Evolutionary conservation across 352 stramenopile species (phyloP).

Genomic region (Globisporangium acanthophoron): DNA sequence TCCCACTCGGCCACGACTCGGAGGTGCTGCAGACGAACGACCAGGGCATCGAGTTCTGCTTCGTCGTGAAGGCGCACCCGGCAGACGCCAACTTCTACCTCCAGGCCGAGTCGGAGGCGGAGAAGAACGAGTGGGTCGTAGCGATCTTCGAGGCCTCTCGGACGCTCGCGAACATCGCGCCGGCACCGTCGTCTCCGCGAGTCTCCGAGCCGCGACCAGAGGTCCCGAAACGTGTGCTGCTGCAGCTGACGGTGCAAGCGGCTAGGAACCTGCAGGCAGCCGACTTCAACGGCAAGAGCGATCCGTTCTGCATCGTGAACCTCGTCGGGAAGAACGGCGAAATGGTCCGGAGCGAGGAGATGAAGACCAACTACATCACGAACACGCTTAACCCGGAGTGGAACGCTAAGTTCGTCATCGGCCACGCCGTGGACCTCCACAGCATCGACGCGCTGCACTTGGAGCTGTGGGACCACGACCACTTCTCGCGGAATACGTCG

Average conservation of each 20-base stretch:
- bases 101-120: constrained; percentile 51
- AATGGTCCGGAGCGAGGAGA: constrained; percentile 47
- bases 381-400: constrained; percentile 49
- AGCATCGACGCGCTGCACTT: constrained; percentile 51
- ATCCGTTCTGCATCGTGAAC: constrained; percentile 65
- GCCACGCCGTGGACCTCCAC: constrained; percentile 43
- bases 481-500: constrained; percentile 37
- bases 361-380: constrained; percentile 44
- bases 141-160: constrained; percentile 57
- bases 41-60: constrained; percentile 52
- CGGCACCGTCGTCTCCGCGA: constrained; percentile 3
- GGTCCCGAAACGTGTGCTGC: constrained; percentile 26
- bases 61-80: constrained; percentile 46
- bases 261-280: constrained; percentile 43
- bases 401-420: constrained; percentile 45
- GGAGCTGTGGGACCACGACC: constrained; percentile 60
- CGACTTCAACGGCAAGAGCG: constrained; percentile 62
- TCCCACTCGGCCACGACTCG: constrained; percentile 49
- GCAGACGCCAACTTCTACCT: constrained; percentile 43
- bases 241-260: constrained; percentile 47
- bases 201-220: constrained; percentile 4
- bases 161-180: constrained; percentile 27
- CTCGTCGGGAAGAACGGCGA: constrained; percentile 56
- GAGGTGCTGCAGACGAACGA: constrained; percentile 57
- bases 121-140: constrained; percentile 55